Percentiles rank a stretch among this genome's conserved stretches.
phyloP scores from a whole-genome alignment of 495 filamentous ascomycete genomes.

The Aspergillus ellipticus region DNA sequence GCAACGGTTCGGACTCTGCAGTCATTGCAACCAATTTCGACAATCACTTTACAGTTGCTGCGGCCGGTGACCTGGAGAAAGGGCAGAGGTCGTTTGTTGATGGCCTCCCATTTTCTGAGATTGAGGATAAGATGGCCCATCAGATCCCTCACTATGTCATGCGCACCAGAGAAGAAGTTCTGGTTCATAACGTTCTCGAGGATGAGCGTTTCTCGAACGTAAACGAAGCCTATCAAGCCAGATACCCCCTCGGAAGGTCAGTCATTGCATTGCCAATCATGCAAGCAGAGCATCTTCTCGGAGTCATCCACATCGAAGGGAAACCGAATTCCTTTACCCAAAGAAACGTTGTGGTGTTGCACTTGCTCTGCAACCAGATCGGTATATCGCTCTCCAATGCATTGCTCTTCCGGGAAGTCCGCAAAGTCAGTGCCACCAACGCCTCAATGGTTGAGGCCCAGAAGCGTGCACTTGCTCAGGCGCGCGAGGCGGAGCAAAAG shows the following conservation, averaged over 20 bases:
- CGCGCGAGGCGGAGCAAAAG: constrained; percentile 75
- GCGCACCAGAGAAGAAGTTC: constrained; percentile 78
- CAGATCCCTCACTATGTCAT: constrained; percentile 79
- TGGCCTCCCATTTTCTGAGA: constrained; percentile 60
- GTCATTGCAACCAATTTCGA: constrained; percentile 76
- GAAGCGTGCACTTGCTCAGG: constrained; percentile 74
- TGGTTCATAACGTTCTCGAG: constrained; percentile 74
- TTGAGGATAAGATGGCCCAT: constrained; percentile 65
- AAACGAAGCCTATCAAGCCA: constrained; percentile 61
- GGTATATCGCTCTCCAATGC: constrained; percentile 87
- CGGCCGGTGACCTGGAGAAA: constrained; percentile 65
- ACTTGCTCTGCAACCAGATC: constrained; percentile 84
- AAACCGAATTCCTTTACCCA: constrained; percentile 83
- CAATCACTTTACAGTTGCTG: constrained; percentile 71
- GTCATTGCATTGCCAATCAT: constrained; percentile 84
- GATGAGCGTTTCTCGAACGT: constrained; percentile 88
- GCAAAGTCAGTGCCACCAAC: constrained; percentile 77
- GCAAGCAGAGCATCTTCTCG: constrained; percentile 72
- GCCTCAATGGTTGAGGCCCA: constrained; percentile 85
- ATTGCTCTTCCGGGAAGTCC: constrained; percentile 73
- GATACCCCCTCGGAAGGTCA: constrained; percentile 67
- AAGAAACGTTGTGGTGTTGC: constrained; percentile 78
- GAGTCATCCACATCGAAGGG: constrained; percentile 82
- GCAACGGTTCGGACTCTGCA: constrained; percentile 73
- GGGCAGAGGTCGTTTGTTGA: constrained; percentile 54